Conservation (phyloP, 495 filamentous ascomycete species). For the Lasiosphaeriaceae sp. region DNA sequence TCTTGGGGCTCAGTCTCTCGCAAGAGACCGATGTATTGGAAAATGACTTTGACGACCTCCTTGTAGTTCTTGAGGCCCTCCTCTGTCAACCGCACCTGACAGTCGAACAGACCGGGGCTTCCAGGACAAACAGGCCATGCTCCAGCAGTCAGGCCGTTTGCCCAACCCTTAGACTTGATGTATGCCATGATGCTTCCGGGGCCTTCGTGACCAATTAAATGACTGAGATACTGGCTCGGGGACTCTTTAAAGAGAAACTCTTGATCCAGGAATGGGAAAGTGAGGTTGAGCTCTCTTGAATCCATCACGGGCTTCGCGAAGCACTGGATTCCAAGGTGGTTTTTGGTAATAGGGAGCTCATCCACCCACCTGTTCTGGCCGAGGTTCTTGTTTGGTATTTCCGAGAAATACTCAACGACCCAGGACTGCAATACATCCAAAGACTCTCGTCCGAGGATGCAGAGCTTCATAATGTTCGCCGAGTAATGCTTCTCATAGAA, state of each 20-base stretch:
- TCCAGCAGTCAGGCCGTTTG: constrained; percentile 80
- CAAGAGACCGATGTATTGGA: constrained; percentile 91
- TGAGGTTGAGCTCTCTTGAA: constrained; percentile 74
- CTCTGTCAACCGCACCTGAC: constrained; percentile 77
- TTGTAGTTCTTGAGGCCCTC: constrained; percentile 77
- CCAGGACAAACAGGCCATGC: constrained; percentile 74
- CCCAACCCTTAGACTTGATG: constrained; percentile 94
- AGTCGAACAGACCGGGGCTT: constrained; percentile 71
- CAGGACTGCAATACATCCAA: constrained; percentile 84
- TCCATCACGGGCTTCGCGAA: constrained; percentile 99
- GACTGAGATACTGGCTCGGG: constrained; percentile 85
- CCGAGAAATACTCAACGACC: constrained; percentile 82
- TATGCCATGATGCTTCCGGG: constrained; percentile 95
- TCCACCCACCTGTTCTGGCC: constrained; percentile 77
- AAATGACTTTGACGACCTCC: constrained; percentile 82
- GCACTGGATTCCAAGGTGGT: constrained; percentile 71
- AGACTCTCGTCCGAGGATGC: constrained; percentile 82
- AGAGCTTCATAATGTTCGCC: constrained; percentile 93
- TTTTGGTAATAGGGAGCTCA: constrained; percentile 61
- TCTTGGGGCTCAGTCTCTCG: constrained; percentile 74
- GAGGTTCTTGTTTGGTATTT: constrained; percentile 80
- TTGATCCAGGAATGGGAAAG: constrained; percentile 87
- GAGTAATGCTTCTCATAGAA: constrained; percentile 92
- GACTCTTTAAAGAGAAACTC: constrained; percentile 77
- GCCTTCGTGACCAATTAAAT: constrained; percentile 94